Conservation (phyloP, 1,284 basidiomycete species). For the Afroboletus lepidellus region DNA sequence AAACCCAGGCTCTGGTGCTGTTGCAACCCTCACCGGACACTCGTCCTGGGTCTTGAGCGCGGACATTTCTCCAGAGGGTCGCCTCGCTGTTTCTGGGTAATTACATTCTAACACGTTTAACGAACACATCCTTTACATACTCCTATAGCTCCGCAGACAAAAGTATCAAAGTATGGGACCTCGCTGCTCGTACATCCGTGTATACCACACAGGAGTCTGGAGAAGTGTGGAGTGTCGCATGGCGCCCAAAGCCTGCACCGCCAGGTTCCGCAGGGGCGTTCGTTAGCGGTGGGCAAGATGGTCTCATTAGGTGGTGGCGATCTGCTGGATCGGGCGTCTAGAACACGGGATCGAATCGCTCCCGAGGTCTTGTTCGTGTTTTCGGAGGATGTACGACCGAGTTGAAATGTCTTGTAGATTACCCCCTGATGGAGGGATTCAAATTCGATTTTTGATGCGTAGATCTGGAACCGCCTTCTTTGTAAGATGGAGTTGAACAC, state of each 20-base stretch:
- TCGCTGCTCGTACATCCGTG: slow-evolving; percentile 72
- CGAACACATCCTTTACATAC: not conserved
- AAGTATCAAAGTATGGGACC: slow-evolving; percentile 86
- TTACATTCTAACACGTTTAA: not conserved
- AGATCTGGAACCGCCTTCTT: not conserved
- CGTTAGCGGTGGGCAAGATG: slow-evolving; percentile 80
- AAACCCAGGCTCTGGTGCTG: slow-evolving; percentile 66
- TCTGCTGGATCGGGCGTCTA: slow-evolving; percentile 51
- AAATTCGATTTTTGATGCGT: not conserved
- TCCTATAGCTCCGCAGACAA: slow-evolving; percentile 73
- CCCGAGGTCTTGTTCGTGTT: not conserved
- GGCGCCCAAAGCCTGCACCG: slow-evolving; percentile 65
- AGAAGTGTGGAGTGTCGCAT: slow-evolving; percentile 84
- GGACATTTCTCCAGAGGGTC: slow-evolving; percentile 77
- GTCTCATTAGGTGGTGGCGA: slow-evolving; percentile 74
- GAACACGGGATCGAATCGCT: not conserved
- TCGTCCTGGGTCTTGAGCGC: slow-evolving; percentile 83
- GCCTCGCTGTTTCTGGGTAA: slow-evolving; percentile 77
- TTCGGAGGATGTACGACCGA: not conserved
- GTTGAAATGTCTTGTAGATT: slow-evolving; percentile 7
- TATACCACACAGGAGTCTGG: slow-evolving; percentile 75
- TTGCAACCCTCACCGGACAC: slow-evolving; percentile 81
- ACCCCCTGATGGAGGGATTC: not conserved
- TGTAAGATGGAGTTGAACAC: not conserved
- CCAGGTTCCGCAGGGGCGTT: slow-evolving; percentile 64